These are phyloP conservation scores for Proliferodiscus dingleyae DNA, from an alignment of 2,329 filamentous ascomycete species.

Conservation along the genomic window DNA sequence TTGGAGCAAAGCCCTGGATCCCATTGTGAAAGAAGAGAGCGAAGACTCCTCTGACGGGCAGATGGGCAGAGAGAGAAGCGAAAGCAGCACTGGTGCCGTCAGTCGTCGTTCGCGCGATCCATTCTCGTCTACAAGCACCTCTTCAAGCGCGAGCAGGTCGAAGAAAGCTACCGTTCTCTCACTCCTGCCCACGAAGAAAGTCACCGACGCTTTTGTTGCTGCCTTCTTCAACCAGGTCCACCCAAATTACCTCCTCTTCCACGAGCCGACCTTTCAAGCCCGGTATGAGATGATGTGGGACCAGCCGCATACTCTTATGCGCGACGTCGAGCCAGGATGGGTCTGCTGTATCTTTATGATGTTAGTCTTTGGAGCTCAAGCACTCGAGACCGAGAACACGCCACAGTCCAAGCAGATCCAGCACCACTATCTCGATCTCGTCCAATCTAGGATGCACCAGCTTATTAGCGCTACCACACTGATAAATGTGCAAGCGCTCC, in stretches of 20 bases:
- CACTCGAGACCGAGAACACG: constrained; percentile 30
- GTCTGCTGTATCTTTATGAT: constrained; percentile 38
- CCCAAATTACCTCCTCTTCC: constrained; percentile 36
- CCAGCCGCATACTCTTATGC: constrained; percentile 21
- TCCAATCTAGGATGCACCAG: constrained; percentile 33
- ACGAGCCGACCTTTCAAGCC: constrained; percentile 36
- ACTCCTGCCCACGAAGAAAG: constrained; percentile 32
- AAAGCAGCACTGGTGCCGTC: neutral
- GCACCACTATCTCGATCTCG: constrained; percentile 30
- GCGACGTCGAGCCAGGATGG: constrained; percentile 37
- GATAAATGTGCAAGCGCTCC: constrained; percentile 38
- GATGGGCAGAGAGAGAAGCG: constrained; percentile 2
- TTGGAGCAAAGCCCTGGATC: constrained; percentile 29
- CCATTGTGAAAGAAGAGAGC: constrained; percentile 25
- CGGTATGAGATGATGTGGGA: constrained; percentile 36
- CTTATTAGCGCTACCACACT: constrained; percentile 36
- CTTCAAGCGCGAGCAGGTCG: constrained; percentile 9
- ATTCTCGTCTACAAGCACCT: constrained; percentile 16
- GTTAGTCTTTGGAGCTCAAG: constrained; percentile 38
- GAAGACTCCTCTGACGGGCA: constrained; percentile 23
- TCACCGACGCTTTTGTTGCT: constrained; percentile 35
- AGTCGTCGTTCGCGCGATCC: constrained; percentile 8
- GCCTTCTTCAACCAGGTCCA: constrained; percentile 39
- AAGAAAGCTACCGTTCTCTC: constrained; percentile 21
- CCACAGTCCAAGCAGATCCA: constrained; percentile 31